Conservation (phyloP, 169 alveolate genomes). For the Eimeria sp. region DNA sequence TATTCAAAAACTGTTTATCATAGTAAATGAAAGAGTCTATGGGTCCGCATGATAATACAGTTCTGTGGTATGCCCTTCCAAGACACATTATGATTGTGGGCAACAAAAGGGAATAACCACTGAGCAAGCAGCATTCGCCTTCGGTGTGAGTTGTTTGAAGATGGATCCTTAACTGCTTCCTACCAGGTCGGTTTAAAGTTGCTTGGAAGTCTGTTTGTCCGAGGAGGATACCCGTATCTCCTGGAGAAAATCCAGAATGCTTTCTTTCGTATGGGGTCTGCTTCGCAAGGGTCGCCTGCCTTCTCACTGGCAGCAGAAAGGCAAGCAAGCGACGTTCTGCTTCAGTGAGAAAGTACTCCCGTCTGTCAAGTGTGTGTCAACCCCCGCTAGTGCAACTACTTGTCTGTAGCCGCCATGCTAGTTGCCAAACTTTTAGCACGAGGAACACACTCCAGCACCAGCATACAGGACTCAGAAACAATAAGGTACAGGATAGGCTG, state of each 20-base stretch:
- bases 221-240: slow-evolving; percentile 51
- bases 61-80: neutral
- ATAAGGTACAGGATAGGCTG: neutral
- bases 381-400: neutral
- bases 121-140: neutral
- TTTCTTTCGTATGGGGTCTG: slow-evolving; percentile 60
- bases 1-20: neutral
- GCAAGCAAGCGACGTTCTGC: neutral
- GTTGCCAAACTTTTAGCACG: neutral
- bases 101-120: neutral
- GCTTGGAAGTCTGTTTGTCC: slow-evolving; percentile 55
- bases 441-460: neutral
- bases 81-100: neutral
- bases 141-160: neutral
- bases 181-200: slow-evolving; percentile 44
- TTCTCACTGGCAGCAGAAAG: slow-evolving; percentile 8
- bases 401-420: neutral
- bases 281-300: neutral
- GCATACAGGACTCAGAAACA: neutral
- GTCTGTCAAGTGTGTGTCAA: neutral
- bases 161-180: neutral
- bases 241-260: slow-evolving; percentile 7
- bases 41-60: neutral
- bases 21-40: neutral
- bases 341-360: too few species aligned